Percentiles rank a stretch among this genome's conserved stretches.
Evolutionary conservation across 2,329 filamentous ascomycete genomes (phyloP).

Genomic region (Knufia fluminis): DNA sequence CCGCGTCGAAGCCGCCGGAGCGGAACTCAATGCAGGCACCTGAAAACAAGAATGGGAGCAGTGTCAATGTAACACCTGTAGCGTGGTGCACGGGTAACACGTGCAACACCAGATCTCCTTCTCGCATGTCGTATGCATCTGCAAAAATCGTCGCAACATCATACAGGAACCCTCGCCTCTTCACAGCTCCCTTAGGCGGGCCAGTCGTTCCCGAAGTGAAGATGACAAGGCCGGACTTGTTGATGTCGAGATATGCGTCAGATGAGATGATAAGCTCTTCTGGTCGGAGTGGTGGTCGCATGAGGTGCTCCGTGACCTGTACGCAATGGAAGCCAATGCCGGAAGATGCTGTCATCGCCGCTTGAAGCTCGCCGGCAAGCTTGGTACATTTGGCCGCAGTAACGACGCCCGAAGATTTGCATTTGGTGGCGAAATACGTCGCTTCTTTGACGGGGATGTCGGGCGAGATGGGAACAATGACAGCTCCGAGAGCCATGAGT

Average conservation of each 20-base stretch:
- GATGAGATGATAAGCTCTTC: constrained; percentile 23
- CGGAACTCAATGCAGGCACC: constrained; percentile 34
- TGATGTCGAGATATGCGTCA: constrained; percentile 22
- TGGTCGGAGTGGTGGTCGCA: constrained; percentile 13
- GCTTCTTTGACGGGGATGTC: constrained; percentile 25
- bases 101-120: constrained; percentile 28
- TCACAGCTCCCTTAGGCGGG: constrained; percentile 50
- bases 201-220: constrained; percentile 51
- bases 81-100: constrained; percentile 27
- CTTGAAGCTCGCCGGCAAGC: constrained; percentile 10
- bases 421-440: constrained; percentile 22
- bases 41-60: constrained; percentile 29
- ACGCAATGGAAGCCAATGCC: constrained; percentile 14
- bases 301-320: constrained; percentile 22
- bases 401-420: constrained; percentile 10
- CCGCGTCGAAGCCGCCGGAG: constrained; percentile 27
- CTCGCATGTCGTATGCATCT: constrained; percentile 23
- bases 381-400: constrained; percentile 8
- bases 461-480: constrained; percentile 35
- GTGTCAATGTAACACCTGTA: constrained; percentile 22
- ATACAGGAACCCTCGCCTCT: constrained; percentile 16
- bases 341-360: constrained; percentile 3
- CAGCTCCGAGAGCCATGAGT: constrained; percentile 39
- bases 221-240: constrained; percentile 43
- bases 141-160: constrained; percentile 17